Evolutionary conservation across 257 asterid species (phyloP), one percentile per base, ranked within the genome.

Genomic region (Scutellaria minor): DNA sequence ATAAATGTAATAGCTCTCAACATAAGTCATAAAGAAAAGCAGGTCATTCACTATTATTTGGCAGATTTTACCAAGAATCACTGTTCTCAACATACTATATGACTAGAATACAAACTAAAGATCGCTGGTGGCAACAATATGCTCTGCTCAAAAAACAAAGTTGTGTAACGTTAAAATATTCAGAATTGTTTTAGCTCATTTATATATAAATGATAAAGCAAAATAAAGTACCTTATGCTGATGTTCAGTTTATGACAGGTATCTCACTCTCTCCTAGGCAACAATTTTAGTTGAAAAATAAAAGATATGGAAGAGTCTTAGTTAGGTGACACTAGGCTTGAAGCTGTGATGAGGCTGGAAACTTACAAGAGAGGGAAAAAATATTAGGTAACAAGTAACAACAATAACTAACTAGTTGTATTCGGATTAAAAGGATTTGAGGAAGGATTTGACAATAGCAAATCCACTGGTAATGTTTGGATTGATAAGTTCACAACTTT

Each of bases 281-380:
- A 39, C 20, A 31, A 8, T 18, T 69, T 7, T 53, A 54, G 42
- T 58, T 45, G 22, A 56, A 44, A 56, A 13, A 40, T 4, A n/a
- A 47, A 41, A 71, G n/a, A 47, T 7, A 18, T 18, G 18, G 10
- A 64, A 44, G 14, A 64, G 54, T 66, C 45, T 55, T 46, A 57
- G n/a, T 12, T 9, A 70, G 20, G 27, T 52, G 9, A 68, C 37
- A 12, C 61, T 35, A 56, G 35, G 58, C 48, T 47, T 9, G 41
- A 6, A 61, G 63, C 41, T 50, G 12, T 27, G 18, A 12, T 31
- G 68, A 60, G 15, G 51, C 27, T 31, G 70, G 66, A 58, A 48
- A 37, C 42, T 14, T 10, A 50, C 7, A 31, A 13, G 4, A 12
- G 42, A n/a, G 40, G 48, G 53, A 5, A 39, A 11, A 50, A 20